A percentile compares a stretch with the other conserved stretches of the same genome.
Conservation (phyloP, 257 asterid species). For the Buddleja alternifolia region DNA sequence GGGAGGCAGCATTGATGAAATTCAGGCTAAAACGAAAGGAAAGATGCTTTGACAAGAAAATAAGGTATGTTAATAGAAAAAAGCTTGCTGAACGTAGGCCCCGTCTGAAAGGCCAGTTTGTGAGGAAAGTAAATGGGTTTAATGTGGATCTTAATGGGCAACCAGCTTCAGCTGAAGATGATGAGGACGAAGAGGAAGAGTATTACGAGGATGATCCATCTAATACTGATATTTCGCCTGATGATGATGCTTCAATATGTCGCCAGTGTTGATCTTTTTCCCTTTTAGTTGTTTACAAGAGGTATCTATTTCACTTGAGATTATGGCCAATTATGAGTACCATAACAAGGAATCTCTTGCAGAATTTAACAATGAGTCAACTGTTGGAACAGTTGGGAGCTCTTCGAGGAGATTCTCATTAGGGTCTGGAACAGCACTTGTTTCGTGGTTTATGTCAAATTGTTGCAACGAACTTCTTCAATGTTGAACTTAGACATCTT, state of each 20-base stretch:
- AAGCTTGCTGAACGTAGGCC: slow-evolving; percentile 95
- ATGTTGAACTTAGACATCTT: slow-evolving; percentile 7
- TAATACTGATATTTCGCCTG: slow-evolving; percentile 39
- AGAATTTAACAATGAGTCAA: neutral
- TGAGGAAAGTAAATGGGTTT: slow-evolving; percentile 79
- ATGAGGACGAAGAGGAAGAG: slow-evolving; percentile 55
- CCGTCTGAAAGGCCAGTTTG: slow-evolving; percentile 91
- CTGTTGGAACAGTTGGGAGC: slow-evolving; percentile 15
- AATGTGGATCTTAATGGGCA: slow-evolving; percentile 81
- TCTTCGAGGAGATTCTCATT: neutral
- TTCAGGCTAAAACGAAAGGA: slow-evolving; percentile 92
- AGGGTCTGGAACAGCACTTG: neutral
- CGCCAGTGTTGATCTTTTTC: slow-evolving; percentile 28
- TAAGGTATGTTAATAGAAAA: slow-evolving; percentile 87
- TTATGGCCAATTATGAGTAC: slow-evolving; percentile 11
- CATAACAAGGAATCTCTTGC: slow-evolving; percentile 17
- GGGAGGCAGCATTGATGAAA: slow-evolving; percentile 93
- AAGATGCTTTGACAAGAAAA: slow-evolving; percentile 91
- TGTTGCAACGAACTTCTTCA: neutral
- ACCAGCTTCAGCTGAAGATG: slow-evolving; percentile 71
- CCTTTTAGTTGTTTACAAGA: neutral
- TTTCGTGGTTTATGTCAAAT: neutral
- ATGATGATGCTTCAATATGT: slow-evolving; percentile 43
- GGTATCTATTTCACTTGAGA: neutral
- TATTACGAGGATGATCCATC: slow-evolving; percentile 44